Conservation (phyloP, 805 yeast species). For the Candida caryicola region DNA sequence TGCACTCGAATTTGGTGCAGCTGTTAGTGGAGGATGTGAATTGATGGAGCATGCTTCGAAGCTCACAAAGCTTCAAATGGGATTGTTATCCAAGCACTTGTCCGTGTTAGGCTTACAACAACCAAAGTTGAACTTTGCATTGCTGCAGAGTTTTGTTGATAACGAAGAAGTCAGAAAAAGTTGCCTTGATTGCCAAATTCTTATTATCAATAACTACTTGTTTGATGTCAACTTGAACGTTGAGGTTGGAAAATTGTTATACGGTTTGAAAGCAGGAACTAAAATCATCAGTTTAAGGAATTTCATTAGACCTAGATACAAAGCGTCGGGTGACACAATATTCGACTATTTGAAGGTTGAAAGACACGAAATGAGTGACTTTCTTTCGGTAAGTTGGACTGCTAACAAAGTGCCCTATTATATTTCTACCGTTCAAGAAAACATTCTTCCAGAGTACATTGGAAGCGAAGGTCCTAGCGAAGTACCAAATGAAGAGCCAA, state of each 20-base stretch:
- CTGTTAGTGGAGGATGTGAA: conserved; percentile 80
- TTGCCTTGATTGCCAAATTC: conserved; percentile 63
- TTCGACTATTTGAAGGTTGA: conserved; percentile 65
- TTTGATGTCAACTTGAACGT: conserved; percentile 74
- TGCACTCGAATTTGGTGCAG: conserved; percentile 79
- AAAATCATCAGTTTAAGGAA: conserved; percentile 77
- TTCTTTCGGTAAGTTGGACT: conserved; percentile 87
- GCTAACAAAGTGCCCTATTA: conserved; percentile 77
- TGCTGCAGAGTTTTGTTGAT: conserved; percentile 68
- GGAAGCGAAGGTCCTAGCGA: conserved; percentile 2
- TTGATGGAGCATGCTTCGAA: conserved; percentile 79
- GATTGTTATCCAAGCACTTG: conserved; percentile 57
- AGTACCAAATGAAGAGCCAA: too few relatives aligned
- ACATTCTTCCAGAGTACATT: conserved; percentile 34
- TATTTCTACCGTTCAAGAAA: conserved; percentile 61
- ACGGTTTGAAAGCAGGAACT: conserved; percentile 66
- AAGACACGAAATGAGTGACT: conserved; percentile 56
- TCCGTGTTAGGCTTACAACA: conserved; percentile 61
- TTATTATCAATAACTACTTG: conserved; percentile 78
- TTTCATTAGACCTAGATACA: conserved; percentile 73
- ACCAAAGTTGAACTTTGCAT: conserved; percentile 55
- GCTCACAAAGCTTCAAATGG: conserved; percentile 58
- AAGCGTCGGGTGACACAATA: conserved; percentile 55
- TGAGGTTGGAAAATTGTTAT: conserved; percentile 62
- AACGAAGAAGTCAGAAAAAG: conserved; percentile 54